Conservation (phyloP, 371 early-diverging fungal genomes). For the Chytridium lagenaria region DNA sequence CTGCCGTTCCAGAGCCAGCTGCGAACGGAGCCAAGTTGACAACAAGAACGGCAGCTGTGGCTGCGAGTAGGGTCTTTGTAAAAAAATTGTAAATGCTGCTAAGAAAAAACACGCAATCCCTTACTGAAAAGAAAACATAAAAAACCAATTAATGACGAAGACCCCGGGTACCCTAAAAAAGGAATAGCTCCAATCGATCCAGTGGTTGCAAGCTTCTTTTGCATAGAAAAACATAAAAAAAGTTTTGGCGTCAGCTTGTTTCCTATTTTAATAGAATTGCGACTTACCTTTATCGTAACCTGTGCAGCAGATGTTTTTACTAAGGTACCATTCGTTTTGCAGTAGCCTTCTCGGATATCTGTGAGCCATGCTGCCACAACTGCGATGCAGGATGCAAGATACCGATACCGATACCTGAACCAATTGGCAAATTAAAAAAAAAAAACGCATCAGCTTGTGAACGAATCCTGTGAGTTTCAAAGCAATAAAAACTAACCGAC, state of each 20-base stretch:
- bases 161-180: conserved; percentile 30
- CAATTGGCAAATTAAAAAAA: too few relatives aligned
- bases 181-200: conserved; percentile 46
- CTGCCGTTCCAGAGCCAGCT: conserved; percentile 45
- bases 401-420: conserved; percentile 41
- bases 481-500: conserved; percentile 32
- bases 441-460: too few relatives aligned
- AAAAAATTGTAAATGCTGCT: too few relatives aligned
- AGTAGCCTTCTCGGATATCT: conserved; percentile 52
- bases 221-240: too few relatives aligned
- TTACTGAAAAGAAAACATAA: conserved; percentile 49
- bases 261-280: background rate
- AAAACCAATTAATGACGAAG: conserved; percentile 46
- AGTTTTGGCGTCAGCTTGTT: background rate
- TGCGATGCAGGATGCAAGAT: conserved; percentile 46
- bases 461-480: background rate
- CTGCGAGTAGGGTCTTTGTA: conserved; percentile 39
- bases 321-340: conserved; percentile 54
- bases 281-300: conserved; percentile 17
- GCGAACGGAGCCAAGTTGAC: conserved; percentile 39
- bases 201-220: conserved; percentile 40
- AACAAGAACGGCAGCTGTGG: conserved; percentile 42
- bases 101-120: conserved; percentile 4
- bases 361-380: conserved; percentile 55
- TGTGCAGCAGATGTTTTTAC: conserved; percentile 51